Evolutionary conservation across 2,329 filamentous ascomycete genomes (phyloP).

Genomic region (Penicillium frequentans): DNA sequence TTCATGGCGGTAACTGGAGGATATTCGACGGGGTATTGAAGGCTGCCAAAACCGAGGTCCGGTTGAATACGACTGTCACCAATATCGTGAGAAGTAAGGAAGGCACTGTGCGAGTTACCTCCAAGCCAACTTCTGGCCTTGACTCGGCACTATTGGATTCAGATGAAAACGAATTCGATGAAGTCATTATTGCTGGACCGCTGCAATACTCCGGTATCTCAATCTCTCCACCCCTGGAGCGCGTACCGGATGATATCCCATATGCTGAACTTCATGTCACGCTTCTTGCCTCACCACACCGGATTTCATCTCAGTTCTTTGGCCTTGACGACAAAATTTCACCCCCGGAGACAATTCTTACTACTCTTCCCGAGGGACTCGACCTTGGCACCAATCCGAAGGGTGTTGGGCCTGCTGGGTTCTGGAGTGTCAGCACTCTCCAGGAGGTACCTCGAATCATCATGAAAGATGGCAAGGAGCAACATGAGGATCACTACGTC

Average conservation of each 20-base stretch:
- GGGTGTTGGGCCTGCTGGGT: slow-evolving; percentile 71
- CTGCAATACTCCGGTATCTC: slow-evolving; percentile 75
- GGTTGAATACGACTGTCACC: slow-evolving; percentile 67
- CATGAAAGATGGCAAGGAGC: slow-evolving; percentile 16
- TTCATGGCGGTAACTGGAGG: slow-evolving; percentile 87
- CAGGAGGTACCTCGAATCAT: slow-evolving; percentile 61
- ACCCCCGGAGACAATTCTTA: slow-evolving; percentile 75
- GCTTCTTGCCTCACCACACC: slow-evolving; percentile 75
- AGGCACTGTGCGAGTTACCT: slow-evolving; percentile 48
- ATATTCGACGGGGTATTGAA: slow-evolving; percentile 85
- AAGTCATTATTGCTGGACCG: slow-evolving; percentile 79
- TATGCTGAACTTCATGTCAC: slow-evolving; percentile 89
- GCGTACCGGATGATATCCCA: slow-evolving; percentile 71
- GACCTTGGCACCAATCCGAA: slow-evolving; percentile 39
- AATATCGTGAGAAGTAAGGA: slow-evolving; percentile 50
- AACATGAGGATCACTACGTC: slow-evolving; percentile 51
- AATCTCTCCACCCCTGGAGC: slow-evolving; percentile 44
- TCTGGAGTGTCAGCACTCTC: slow-evolving; percentile 83
- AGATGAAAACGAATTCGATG: slow-evolving; percentile 60
- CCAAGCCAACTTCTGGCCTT: slow-evolving; percentile 24
- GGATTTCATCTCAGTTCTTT: slow-evolving; percentile 73
- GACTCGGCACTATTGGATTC: slow-evolving; percentile 12
- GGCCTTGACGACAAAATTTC: slow-evolving; percentile 52
- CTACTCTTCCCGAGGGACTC: slow-evolving; percentile 67
- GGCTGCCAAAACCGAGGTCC: slow-evolving; percentile 60